Conservation (phyloP, 805 yeast species). For the Lachancea fermentati region DNA sequence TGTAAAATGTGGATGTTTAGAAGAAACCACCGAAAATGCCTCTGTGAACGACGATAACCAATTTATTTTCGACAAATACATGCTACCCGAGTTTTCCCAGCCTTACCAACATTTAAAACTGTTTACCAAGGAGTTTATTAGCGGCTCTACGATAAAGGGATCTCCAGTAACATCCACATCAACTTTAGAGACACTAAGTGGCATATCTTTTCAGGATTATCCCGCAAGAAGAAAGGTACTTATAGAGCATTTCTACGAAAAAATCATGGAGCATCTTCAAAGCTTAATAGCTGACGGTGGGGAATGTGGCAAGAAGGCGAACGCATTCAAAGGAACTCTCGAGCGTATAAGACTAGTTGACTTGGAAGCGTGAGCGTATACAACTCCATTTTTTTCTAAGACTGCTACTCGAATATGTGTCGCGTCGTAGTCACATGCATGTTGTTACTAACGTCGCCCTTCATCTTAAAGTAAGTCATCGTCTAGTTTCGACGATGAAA, state of each 20-base stretch:
- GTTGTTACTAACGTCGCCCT: no score
- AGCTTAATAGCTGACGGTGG: conserved; percentile 64
- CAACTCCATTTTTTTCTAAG: no score
- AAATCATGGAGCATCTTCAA: conserved; percentile 45
- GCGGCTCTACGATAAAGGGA: conserved; percentile 6
- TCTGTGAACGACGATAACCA: conserved; percentile 12
- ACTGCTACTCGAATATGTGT: no score
- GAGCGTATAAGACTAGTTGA: not conserved
- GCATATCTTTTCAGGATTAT: conserved; percentile 54
- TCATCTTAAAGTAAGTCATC: no score
- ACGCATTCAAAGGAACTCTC: conserved; percentile 14
- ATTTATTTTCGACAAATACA: conserved; percentile 45
- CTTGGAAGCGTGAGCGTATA: not conserved
- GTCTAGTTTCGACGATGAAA: no score
- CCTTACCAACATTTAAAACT: conserved; percentile 62
- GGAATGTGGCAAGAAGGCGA: conserved; percentile 53
- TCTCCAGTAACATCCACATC: conserved; percentile 1
- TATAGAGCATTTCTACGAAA: conserved; percentile 45
- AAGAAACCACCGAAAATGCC: conserved; percentile 12
- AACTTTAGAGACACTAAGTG: conserved; percentile 34
- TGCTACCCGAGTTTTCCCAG: conserved; percentile 51
- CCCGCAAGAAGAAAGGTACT: conserved; percentile 47
- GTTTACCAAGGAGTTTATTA: conserved; percentile 39
- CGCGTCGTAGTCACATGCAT: no score
- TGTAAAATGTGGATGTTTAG: conserved; percentile 37